Evolutionary conservation across 805 yeast genomes (phyloP).

Genomic region (Starmera dryadoides): DNA sequence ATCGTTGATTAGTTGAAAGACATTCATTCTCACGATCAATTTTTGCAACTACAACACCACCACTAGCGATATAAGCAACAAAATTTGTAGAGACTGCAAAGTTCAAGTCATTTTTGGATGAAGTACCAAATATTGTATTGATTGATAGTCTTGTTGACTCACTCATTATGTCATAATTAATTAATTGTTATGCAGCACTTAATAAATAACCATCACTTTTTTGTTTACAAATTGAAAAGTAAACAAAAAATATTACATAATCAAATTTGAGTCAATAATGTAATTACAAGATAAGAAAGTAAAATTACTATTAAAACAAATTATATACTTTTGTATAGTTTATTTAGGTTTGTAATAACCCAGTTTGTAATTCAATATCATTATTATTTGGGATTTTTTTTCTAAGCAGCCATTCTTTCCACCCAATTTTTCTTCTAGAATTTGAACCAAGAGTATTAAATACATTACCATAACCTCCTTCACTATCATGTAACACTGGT

Average conservation of each 20-base stretch:
- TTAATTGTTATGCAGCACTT: neutral
- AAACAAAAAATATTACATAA: too few species aligned
- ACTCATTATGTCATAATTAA: neutral
- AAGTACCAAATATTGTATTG: constrained; percentile 36
- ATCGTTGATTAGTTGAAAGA: constrained; percentile 30
- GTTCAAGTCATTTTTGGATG: constrained; percentile 35
- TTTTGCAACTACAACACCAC: constrained; percentile 48
- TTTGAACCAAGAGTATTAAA: neutral
- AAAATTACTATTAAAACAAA: too few species aligned
- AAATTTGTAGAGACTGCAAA: constrained; percentile 31
- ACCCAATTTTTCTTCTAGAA: neutral
- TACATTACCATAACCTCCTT: neutral
- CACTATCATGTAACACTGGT: constrained; percentile 9
- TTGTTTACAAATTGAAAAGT: constrained; percentile 9
- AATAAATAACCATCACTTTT: neutral
- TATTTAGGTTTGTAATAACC: neutral
- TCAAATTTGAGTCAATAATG: too few species aligned
- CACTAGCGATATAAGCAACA: constrained; percentile 50
- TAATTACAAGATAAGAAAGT: too few species aligned
- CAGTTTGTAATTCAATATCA: constrained; percentile 1
- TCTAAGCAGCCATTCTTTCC: constrained; percentile 1
- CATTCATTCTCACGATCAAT: constrained; percentile 16
- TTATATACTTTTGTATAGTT: too few species aligned
- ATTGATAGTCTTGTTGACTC: constrained; percentile 7
- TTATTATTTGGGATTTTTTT: neutral